Conservation (phyloP, 1,284 basidiomycete species). For the Lignosus rhinocerotis region DNA sequence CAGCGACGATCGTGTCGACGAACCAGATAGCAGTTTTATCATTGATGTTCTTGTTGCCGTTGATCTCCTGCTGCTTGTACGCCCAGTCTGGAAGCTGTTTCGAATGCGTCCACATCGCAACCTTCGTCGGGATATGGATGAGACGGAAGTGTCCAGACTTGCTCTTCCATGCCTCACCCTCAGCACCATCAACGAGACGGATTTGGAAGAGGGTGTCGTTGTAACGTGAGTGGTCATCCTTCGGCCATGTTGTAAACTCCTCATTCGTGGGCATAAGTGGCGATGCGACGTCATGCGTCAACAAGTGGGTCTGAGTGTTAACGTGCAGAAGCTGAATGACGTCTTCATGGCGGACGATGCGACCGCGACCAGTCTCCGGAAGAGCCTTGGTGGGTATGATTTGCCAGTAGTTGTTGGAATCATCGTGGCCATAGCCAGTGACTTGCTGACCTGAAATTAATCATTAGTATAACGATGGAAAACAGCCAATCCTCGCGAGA, state of each 20-base stretch:
- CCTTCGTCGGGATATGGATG: conserved; percentile 87
- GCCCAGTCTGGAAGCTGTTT: conserved; percentile 93
- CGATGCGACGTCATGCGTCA: conserved; percentile 98
- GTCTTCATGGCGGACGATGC: conserved; percentile 88
- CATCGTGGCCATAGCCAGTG: conserved; percentile 93
- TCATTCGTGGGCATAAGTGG: conserved; percentile 98
- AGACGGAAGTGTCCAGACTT: conserved; percentile 91
- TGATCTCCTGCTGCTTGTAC: conserved; percentile 96
- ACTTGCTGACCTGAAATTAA: conserved; percentile 84
- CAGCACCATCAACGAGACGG: conserved; percentile 67
- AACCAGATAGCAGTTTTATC: conserved; percentile 90
- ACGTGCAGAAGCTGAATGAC: conserved; percentile 89
- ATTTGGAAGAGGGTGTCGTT: conserved; percentile 90
- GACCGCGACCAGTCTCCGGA: conserved; percentile 85
- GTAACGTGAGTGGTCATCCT: conserved; percentile 69
- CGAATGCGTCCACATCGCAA: conserved; percentile 91
- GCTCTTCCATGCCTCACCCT: conserved; percentile 85
- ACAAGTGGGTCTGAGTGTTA: conserved; percentile 78
- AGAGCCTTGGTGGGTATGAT: conserved; percentile 92
- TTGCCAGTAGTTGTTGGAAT: conserved; percentile 96
- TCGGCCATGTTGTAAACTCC: conserved; percentile 92
- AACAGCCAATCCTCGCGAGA: neutral
- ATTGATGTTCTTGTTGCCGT: conserved; percentile 91
- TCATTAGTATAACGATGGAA: conserved; percentile 5
- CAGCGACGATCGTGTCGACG: conserved; percentile 79